phyloP scores from a whole-genome alignment of 2,329 filamentous ascomycete species.

The Elsinoe ampelina region DNA sequence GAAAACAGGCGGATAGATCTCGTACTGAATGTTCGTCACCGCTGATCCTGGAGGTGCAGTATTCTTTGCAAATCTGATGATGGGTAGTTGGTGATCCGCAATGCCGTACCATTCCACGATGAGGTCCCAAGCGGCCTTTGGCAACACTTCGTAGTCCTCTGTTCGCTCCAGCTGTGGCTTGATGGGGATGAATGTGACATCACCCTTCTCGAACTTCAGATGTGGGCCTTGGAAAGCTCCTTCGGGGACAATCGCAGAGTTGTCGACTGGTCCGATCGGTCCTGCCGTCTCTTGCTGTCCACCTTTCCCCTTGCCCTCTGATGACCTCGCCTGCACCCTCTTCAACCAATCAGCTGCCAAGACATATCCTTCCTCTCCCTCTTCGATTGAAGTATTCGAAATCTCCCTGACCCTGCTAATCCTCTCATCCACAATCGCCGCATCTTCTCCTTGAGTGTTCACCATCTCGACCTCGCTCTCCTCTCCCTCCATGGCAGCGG shows the following conservation, averaged over 20 bases:
- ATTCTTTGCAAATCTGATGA: conserved; percentile 69
- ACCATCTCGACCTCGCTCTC: conserved; percentile 3
- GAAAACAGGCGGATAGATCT: conserved; percentile 76
- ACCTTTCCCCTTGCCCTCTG: conserved; percentile 47
- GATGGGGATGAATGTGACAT: conserved; percentile 56
- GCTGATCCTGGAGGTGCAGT: conserved; percentile 51
- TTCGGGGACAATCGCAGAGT: conserved; percentile 62
- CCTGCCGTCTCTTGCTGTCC: conserved; percentile 49
- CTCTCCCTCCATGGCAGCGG: conserved; percentile 44
- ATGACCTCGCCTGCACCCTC: conserved; percentile 58
- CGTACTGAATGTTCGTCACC: conserved; percentile 62
- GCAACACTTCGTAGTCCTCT: conserved; percentile 70
- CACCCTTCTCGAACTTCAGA: conserved; percentile 19
- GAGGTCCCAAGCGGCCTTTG: conserved; percentile 70
- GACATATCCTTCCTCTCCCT: conserved; percentile 67
- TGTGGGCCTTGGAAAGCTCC: conserved; percentile 23
- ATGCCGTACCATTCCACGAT: conserved; percentile 77
- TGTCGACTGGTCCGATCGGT: conserved; percentile 73
- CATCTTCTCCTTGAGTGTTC: background rate
- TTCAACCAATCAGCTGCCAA: conserved; percentile 73
- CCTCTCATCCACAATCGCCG: conserved; percentile 52
- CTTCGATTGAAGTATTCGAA: conserved; percentile 47
- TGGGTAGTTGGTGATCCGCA: conserved; percentile 57
- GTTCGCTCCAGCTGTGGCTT: conserved; percentile 54
- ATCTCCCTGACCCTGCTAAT: conserved; percentile 62